Evolutionary conservation across 129 eudicot species (phyloP), one percentile per base, ranked within the genome.

Genomic region (Flaveria trinervia): DNA sequence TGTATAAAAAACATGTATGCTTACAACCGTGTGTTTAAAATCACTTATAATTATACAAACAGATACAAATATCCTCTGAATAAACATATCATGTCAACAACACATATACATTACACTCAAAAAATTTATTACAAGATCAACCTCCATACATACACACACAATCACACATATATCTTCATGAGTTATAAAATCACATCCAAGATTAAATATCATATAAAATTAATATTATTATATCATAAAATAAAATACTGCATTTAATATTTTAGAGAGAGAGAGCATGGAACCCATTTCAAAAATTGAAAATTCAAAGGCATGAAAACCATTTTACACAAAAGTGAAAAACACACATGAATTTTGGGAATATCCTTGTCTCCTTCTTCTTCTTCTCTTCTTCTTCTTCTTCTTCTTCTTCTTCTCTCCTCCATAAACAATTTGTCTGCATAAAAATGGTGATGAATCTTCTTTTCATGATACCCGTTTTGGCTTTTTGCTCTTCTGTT

Each of bases 381-480:
- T 57, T 26, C 75, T 66, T 57, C 30, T 28, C 52, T 64, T 26
- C 75, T 66, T 57, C 30, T 28, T n/a, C n/a, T n/a, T 78, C 81
- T 77, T 76, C 81, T 5, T 26, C 67, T 59, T 25, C 67, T 57
- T 26, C 75, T 66, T 57, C 30, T 28, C 52, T 64, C 72, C 49
- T 66, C 66, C 79, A 72, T 33, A 28, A 62, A 16, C 49, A 65
- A 71, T 33, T 23, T 77, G 65, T 68, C 54, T 62, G 36, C 69
- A 65, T 25, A 36, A 75, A 80, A 67, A 54, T 48, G 68, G 78
- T 8, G 26, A 84, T 85, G 85, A 88, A 79, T 83, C 85, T 88
- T 80, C 57, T 83, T 62, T 50, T 84, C 73, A 65, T 85, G 59
- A 14, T 89, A 26, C 83, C 86, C 85, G 81, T 89, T 65, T 89